Evolutionary conservation across 2,329 filamentous ascomycete genomes (phyloP).

Genomic region (Arthrobotrys sinensis): DNA sequence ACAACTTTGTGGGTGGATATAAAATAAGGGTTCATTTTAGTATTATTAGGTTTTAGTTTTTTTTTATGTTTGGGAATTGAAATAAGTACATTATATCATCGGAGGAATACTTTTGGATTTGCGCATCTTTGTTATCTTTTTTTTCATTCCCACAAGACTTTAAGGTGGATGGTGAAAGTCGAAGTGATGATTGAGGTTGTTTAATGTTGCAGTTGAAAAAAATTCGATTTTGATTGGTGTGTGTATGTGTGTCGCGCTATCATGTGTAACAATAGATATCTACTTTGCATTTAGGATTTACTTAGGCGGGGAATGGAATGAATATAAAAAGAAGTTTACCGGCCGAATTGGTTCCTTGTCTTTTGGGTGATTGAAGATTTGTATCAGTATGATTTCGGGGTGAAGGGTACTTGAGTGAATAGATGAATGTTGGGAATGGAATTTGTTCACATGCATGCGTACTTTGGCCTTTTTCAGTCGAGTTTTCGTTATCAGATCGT

Average conservation of each 20-base stretch:
- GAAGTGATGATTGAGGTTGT: no score
- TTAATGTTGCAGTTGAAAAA: background rate
- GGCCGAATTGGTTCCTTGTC: background rate
- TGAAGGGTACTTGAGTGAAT: no score
- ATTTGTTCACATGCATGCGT: no score
- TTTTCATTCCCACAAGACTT: background rate
- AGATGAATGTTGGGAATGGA: background rate
- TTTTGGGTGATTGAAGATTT: background rate
- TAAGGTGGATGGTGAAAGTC: no score
- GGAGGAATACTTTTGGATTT: constrained; percentile 6
- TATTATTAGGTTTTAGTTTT: background rate
- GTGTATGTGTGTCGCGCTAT: background rate
- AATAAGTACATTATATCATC: constrained; percentile 37
- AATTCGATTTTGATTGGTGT: background rate
- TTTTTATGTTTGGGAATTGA: constrained; percentile 39
- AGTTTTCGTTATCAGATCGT: constrained; percentile 13
- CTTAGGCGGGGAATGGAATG: background rate
- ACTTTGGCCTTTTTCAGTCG: no score
- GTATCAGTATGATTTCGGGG: no score
- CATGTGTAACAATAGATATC: constrained; percentile 21
- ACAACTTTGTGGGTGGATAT: constrained; percentile 30
- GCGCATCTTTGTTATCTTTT: background rate
- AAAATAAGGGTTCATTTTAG: constrained; percentile 30
- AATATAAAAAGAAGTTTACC: background rate
- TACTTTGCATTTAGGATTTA: background rate